Evolutionary conservation across 2,329 filamentous ascomycete genomes (phyloP).

Genomic region (Alternaria brassicicola): DNA sequence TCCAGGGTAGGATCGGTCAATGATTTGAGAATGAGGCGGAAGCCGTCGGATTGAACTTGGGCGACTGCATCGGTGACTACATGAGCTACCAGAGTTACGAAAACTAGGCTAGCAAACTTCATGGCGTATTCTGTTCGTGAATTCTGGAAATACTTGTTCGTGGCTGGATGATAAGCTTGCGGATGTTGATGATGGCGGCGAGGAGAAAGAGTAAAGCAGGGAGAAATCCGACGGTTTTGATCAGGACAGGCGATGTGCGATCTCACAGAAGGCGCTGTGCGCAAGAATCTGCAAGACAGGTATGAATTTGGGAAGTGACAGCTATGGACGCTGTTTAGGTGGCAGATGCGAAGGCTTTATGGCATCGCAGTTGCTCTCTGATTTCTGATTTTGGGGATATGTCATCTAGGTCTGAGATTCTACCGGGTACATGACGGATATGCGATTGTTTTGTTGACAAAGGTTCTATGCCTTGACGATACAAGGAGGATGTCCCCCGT

Average conservation of each 20-base stretch:
- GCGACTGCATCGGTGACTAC: background rate
- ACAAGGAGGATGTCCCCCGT: no score
- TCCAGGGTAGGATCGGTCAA: constrained; percentile 20
- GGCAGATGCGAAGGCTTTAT: background rate
- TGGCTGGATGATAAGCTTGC: background rate
- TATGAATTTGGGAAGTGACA: background rate
- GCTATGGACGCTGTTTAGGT: background rate
- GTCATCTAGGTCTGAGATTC: no score
- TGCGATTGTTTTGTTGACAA: no score
- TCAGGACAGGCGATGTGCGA: background rate
- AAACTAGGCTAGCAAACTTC: constrained; percentile 5
- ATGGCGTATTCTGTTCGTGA: background rate
- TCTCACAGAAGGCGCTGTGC: background rate
- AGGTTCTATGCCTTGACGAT: no score
- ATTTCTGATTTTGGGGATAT: no score
- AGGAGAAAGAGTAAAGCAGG: background rate
- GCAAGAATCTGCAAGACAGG: background rate
- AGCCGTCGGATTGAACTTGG: constrained; percentile 14
- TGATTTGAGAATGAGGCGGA: constrained; percentile 32
- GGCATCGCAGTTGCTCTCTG: no score
- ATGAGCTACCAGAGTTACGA: constrained; percentile 4
- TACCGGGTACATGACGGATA: no score
- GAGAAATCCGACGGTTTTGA: background rate
- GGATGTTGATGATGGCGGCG: background rate
- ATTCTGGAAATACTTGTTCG: background rate